Percentiles rank a stretch among this genome's conserved stretches.
Conservation (phyloP, 805 yeast genomes). For the Yarrowia phangngaensis region DNA sequence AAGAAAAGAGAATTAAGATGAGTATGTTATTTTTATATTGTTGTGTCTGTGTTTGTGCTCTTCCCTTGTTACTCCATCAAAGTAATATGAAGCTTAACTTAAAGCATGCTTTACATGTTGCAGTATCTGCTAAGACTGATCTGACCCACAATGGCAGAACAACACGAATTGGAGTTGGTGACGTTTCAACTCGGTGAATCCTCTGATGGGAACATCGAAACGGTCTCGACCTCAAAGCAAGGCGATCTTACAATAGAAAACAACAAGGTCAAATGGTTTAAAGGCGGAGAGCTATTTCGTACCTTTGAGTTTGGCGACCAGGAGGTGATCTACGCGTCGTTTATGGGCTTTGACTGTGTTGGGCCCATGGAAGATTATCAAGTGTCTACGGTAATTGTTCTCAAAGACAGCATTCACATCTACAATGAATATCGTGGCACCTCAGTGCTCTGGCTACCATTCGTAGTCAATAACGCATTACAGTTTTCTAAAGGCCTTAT, state of each 20-base stretch:
- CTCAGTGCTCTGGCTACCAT: slow-evolving; percentile 48
- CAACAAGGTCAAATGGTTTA: slow-evolving; percentile 40
- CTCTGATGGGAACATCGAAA: neutral
- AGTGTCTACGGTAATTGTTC: slow-evolving; percentile 15
- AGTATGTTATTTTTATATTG: slow-evolving; percentile 3
- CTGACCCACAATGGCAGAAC: neutral
- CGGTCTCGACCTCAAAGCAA: slow-evolving; percentile 7
- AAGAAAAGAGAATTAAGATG: neutral
- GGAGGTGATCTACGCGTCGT: slow-evolving; percentile 54
- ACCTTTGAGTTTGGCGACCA: slow-evolving; percentile 50
- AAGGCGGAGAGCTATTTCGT: slow-evolving; percentile 50
- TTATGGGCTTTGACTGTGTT: slow-evolving; percentile 48
- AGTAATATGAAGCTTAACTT: too few species aligned
- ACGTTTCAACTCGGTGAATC: neutral
- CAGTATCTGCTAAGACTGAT: too few species aligned
- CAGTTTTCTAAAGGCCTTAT: slow-evolving; percentile 67
- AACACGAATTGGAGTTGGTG: slow-evolving; percentile 6
- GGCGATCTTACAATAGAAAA: slow-evolving; percentile 8
- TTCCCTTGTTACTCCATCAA: too few species aligned
- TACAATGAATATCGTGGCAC: slow-evolving; percentile 9
- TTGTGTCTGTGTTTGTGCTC: neutral
- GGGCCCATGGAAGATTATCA: slow-evolving; percentile 7
- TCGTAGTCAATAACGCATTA: slow-evolving; percentile 56
- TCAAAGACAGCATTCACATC: slow-evolving; percentile 12
- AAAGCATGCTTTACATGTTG: too few species aligned